A percentile compares a stretch with the other conserved stretches of the same genome.
Evolutionary conservation across 2,329 filamentous ascomycete genomes (phyloP).

Genomic region (Microascus cirrosus): DNA sequence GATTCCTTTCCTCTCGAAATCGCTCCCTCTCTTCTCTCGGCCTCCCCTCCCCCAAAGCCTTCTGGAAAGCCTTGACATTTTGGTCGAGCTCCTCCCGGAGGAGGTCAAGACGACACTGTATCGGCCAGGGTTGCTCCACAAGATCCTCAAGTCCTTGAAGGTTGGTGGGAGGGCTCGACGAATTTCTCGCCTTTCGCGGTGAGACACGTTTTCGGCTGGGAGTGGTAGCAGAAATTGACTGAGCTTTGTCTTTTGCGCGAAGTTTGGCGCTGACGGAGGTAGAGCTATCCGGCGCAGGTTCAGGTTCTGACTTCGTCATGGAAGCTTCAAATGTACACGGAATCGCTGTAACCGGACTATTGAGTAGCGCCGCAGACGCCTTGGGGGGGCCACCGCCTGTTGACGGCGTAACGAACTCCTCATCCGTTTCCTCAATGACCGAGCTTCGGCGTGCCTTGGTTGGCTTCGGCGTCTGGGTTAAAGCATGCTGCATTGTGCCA

Average conservation of each 20-base stretch:
- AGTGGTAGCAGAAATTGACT: constrained; percentile 4
- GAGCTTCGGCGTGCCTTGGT: constrained; percentile 9
- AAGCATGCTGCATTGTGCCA: constrained; percentile 1
- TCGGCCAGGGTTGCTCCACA: background rate
- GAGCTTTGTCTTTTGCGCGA: constrained; percentile 7
- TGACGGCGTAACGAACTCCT: constrained; percentile 36
- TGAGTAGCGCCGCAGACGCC: background rate
- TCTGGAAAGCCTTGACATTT: constrained; percentile 35
- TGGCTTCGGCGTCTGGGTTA: constrained; percentile 2
- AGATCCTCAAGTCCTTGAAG: background rate
- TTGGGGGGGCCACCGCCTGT: constrained; percentile 7
- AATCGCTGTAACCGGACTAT: background rate
- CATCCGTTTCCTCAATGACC: constrained; percentile 45
- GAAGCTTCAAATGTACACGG: constrained; percentile 5
- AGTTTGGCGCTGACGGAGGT: constrained; percentile 7
- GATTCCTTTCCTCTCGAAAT: constrained; percentile 38
- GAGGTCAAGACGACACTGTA: constrained; percentile 9
- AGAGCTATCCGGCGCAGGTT: background rate
- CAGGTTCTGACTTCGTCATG: background rate
- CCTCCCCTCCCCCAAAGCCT: constrained; percentile 33
- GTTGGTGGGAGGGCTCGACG: background rate
- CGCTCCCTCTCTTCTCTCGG: constrained; percentile 30
- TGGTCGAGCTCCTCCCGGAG: constrained; percentile 30
- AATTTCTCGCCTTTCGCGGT: background rate
- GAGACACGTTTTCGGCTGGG: constrained; percentile 3